phyloP scores from a whole-genome alignment of 768 basidiomycete genomes.

The Naganishia friedmannii region DNA sequence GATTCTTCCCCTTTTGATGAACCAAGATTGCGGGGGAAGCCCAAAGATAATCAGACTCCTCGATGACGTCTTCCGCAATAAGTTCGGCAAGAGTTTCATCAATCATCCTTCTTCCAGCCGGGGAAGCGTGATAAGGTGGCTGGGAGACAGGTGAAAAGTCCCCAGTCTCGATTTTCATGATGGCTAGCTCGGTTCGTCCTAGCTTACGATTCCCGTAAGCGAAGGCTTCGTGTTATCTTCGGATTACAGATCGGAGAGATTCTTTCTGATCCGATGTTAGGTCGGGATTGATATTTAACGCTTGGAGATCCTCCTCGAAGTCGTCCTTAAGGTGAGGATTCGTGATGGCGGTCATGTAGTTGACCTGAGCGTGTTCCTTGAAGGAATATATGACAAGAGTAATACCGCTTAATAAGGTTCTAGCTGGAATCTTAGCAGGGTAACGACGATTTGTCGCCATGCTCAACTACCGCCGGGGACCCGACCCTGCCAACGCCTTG shows the following conservation, averaged over 20 bases:
- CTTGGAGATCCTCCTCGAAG: slow-evolving; percentile 8
- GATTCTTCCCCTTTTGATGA: slow-evolving; percentile 23
- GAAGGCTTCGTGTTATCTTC: slow-evolving; percentile 20
- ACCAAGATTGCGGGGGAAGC: slow-evolving; percentile 21
- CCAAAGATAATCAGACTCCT: slow-evolving; percentile 19
- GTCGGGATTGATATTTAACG: slow-evolving; percentile 22
- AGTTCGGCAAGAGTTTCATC: slow-evolving; percentile 6
- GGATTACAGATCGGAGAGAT: background rate
- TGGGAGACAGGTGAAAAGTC: background rate
- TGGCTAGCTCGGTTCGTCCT: slow-evolving; percentile 16
- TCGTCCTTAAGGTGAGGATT: background rate
- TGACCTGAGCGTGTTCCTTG: background rate
- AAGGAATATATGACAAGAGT: background rate
- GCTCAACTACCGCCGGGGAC: no score
- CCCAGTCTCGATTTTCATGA: slow-evolving; percentile 24
- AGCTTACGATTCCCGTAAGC: slow-evolving; percentile 14
- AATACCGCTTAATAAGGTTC: background rate
- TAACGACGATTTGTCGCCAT: no score
- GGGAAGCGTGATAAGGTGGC: slow-evolving; percentile 22
- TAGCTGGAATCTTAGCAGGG: background rate
- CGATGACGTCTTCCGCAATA: slow-evolving; percentile 22
- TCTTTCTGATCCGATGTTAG: background rate
- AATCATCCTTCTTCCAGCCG: slow-evolving; percentile 7
- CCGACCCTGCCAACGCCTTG: no score
- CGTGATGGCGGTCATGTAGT: background rate